Base-by-base conservation (phyloP, 306 rosid species). In the Geum urbanum region DNA sequence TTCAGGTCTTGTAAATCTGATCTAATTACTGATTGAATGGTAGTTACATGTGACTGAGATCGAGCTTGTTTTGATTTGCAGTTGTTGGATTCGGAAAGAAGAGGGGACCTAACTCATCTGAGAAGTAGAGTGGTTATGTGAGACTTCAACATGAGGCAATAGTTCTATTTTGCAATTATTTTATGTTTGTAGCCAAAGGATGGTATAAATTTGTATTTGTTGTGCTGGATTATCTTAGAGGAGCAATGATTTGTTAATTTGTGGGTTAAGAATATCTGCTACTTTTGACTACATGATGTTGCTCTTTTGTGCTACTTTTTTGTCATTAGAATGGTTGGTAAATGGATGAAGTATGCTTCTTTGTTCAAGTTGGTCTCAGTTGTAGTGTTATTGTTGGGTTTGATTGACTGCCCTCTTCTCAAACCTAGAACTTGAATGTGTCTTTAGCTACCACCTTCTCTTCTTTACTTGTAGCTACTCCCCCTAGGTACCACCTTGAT, bases 61-160 rank as follows among this genome's bases (percentile, higher is more conserved):
- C 4, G 24, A 32, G 24, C 12, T 22, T 27, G n/a, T 55, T 47
- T 43, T 9, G 16, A 9, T 18, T 76, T 73, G 76, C 73, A 84
- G 88, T 84, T 46, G 88, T 84, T 52, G 88, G 85, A 44, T 78
- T 81, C 6, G 86, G 88, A 0, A 84, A 84, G 88, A 84, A 84
- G 88, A 72, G 88, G 68, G 88, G 88, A 20, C 88, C 88, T 27
- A 84, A 84, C 70, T 84, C 88, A 3, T 84, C 88, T 4, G 86
- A 84, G 84, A 84, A 84, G 84, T 84, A 69, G 72, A 62, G 20
- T 61, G 40, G 70, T 32, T 15, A 8, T 68, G 11, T 15, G 63
- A 51, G 62, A 40, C 48, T 51, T 60, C 37, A 51, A 7, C 50
- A 63, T 27, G 71, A n/a, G 43, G 51, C 10, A 41, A 27, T 77